Percentiles rank a stretch among this genome's conserved stretches.
Evolutionary conservation across 345 rosid genomes (phyloP).

Genomic region (Eucalyptus cladocalyx): DNA sequence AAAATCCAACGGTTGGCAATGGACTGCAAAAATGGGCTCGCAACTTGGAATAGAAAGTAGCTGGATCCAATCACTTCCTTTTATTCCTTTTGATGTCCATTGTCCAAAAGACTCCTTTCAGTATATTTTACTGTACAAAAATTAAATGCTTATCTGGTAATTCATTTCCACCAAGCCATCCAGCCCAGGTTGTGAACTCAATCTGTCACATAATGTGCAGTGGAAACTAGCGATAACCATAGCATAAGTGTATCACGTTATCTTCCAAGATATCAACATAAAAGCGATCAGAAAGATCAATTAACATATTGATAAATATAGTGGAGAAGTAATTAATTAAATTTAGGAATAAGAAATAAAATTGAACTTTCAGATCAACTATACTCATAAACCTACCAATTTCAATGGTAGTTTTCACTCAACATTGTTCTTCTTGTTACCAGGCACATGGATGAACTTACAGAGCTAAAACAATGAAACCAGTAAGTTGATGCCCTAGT

Average conservation of each 20-base stretch:
- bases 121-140: neutral
- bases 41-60: neutral
- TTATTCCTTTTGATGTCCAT: neutral
- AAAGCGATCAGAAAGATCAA: neutral
- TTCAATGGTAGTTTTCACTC: neutral
- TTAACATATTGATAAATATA: neutral
- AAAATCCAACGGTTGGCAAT: neutral
- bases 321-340: neutral
- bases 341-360: neutral
- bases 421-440: neutral
- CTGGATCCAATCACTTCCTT: neutral
- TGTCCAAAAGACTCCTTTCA: neutral
- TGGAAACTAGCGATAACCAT: neutral
- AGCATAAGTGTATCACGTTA: neutral
- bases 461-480: neutral
- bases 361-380: neutral
- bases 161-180: neutral
- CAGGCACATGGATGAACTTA: neutral
- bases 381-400: neutral
- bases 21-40: neutral
- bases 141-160: neutral
- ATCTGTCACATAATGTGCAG: neutral
- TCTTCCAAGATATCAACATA: neutral
- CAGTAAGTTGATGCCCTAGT: neutral
- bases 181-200: neutral